Base-by-base conservation (phyloP, 169 alveolate species). In the Theileria parva region DNA sequence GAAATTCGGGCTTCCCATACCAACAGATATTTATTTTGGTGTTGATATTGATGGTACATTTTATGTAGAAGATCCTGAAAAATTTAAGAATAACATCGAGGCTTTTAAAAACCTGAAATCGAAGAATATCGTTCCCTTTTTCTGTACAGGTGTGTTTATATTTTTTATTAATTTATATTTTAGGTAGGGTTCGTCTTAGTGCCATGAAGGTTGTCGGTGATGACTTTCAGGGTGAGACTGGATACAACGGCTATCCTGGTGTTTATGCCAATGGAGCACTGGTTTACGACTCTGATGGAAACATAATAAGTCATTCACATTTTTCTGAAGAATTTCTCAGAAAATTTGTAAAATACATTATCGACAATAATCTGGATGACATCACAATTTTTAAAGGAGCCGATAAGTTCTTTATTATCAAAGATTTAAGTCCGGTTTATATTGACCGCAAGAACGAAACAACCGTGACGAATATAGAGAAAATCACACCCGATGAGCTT, bases 191-290 rank as follows among this genome's bases (percentile, higher is more conserved):
- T 59, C 44, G 6, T 73, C 8, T 1, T 25, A 51, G 76, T 17
- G 77, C 80, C 0, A 59, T 73, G 71, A 59, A 73, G 25, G 23
- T 73, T 30, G 51, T 73, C 48, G 80, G 80, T 15, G 77, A 85
- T 17, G 63, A 77, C 23, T 83, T 72, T 30, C 68, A 64, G 68
- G 30, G 50, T 15, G 28, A 67, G 12, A 74, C 81, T 12, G 87
- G 86, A 9, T 85, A 85, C 74, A 69, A 34, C 23, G 91, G 91
- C 12, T 85, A 37, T 67, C 91, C 91, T 19, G 91, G 91, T n/a
- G 78, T 85, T 12, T 85, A 85, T 53, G 64, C 67, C 79, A 79
- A 85, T 51, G 91, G 91, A 15, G 77, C 80, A 3, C 71, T 85
- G 19, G 87, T 85, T 0, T 85, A 77, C 71, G 87, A 73, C 23